Conservation (phyloP, 108 stramenopile species). For the Pseudonitzschia pungens region DNA sequence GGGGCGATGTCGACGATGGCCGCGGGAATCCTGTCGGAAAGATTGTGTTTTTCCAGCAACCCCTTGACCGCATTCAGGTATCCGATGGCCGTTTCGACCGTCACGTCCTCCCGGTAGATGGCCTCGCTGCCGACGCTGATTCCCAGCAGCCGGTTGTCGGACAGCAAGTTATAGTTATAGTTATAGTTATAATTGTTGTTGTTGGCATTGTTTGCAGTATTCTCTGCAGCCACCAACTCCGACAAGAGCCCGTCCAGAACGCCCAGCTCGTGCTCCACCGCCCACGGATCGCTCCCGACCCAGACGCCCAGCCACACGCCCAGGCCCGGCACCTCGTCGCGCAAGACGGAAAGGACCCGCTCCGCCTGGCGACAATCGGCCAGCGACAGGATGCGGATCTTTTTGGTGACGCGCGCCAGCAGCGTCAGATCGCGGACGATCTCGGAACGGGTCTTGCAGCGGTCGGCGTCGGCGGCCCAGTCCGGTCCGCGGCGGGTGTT, state of each 20-base stretch:
- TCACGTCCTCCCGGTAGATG: constrained; percentile 32
- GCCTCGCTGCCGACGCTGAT: constrained; percentile 31
- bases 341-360: constrained; percentile 22
- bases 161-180: neutral
- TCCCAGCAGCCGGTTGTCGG: constrained; percentile 12
- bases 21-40: constrained; percentile 18
- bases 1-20: constrained; percentile 45
- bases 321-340: constrained; percentile 11
- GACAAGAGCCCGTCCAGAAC: neutral
- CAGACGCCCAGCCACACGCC: constrained; percentile 38
- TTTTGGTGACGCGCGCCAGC: constrained; percentile 22
- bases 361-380: constrained; percentile 32
- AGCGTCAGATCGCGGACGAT: constrained; percentile 30
- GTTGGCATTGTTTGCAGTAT: too few relatives aligned
- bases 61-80: constrained; percentile 14
- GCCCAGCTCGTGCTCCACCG: constrained; percentile 21
- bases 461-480: constrained; percentile 29
- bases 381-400: constrained; percentile 30
- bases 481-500: constrained; percentile 40
- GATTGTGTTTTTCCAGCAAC: neutral
- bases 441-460: constrained; percentile 29
- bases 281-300: constrained; percentile 16
- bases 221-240: too few relatives aligned
- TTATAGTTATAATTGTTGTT: too few relatives aligned
- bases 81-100: constrained; percentile 26